Percentiles rank a stretch among this genome's conserved stretches.
Evolutionary conservation across 2,329 filamentous ascomycete species (phyloP).

Genomic region (Cercospora beticola): DNA sequence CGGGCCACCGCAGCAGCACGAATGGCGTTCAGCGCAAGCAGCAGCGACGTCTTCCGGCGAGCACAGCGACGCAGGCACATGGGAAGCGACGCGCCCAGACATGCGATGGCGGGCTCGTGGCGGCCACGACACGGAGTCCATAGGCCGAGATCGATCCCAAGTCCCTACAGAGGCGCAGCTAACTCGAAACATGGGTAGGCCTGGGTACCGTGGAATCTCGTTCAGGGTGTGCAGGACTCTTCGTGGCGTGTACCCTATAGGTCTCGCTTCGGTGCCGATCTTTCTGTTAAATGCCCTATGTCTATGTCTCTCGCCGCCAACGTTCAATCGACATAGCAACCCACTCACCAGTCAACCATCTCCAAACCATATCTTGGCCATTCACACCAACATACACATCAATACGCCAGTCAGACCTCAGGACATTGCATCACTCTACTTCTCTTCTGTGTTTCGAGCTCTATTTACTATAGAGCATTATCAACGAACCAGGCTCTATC

Average conservation of each 20-base stretch:
- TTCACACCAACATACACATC: neutral
- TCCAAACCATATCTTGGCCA: neutral
- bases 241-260: neutral
- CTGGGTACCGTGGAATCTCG: neutral
- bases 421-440: neutral
- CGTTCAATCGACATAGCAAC: neutral
- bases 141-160: neutral
- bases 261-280: neutral
- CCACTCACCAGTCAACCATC: neutral
- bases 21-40: neutral
- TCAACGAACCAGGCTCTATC: constrained; percentile 35
- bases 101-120: neutral
- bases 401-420: neutral
- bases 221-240: neutral
- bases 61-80: neutral
- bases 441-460: neutral
- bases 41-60: neutral
- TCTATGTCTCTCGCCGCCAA: neutral
- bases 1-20: neutral
- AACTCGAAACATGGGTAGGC: neutral
- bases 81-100: neutral
- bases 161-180: neutral
- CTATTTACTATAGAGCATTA: neutral
- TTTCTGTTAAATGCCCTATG: neutral
- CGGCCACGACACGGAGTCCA: neutral